Percentiles rank a stretch among this genome's conserved stretches.
Conservation (phyloP, 306 rosid species). For the Mucuna pruriens region DNA sequence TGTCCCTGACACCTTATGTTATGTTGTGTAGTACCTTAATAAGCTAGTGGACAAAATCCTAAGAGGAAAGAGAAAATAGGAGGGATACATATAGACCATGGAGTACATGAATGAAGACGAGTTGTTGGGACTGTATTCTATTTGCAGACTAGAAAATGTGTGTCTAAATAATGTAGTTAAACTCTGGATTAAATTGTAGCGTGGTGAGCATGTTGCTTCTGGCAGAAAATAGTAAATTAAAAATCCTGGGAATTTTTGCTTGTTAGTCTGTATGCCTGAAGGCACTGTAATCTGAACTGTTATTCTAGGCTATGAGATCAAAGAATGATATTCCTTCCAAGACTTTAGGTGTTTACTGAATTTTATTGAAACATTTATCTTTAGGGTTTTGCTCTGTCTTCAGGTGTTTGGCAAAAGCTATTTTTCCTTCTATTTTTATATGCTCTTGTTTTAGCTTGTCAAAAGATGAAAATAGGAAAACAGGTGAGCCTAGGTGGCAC, state of each 20-base stretch:
- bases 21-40: too few species aligned
- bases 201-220: constrained; percentile 10
- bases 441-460: constrained; percentile 3
- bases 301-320: constrained; percentile 31
- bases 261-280: background rate
- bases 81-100: too few species aligned
- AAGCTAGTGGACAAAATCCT: too few species aligned
- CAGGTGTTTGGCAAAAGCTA: constrained; percentile 18
- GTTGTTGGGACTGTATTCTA: too few species aligned
- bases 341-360: constrained; percentile 26
- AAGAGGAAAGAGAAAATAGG: too few species aligned
- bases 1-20: too few species aligned
- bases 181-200: constrained; percentile 27
- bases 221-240: constrained; percentile 31
- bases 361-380: constrained; percentile 23
- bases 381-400: constrained; percentile 19
- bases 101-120: too few species aligned
- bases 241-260: constrained; percentile 21
- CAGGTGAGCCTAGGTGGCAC: background rate
- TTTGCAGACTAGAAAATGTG: too few species aligned
- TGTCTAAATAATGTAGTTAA: constrained; percentile 25
- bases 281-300: background rate
- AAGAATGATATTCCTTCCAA: constrained; percentile 34
- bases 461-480: background rate
- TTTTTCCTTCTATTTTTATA: background rate